Evolutionary conservation across 371 early-diverging fungal species (phyloP).

Genomic region (Umbelopsis sp.): DNA sequence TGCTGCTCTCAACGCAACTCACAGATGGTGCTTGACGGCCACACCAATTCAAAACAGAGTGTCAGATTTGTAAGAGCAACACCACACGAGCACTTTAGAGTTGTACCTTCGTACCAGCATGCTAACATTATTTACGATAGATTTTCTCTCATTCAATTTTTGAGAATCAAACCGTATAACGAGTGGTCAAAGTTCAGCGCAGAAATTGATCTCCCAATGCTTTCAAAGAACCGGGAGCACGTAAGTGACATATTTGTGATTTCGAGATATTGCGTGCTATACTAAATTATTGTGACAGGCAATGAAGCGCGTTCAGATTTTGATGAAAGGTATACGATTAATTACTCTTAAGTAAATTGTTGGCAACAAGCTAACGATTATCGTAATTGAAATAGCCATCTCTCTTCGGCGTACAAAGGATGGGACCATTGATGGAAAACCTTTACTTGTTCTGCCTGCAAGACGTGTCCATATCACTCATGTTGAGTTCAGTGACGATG

Average conservation of each 20-base stretch:
- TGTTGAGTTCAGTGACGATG: constrained; percentile 60
- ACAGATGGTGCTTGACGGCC: constrained; percentile 84
- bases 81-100: background rate
- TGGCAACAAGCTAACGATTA: too few species aligned
- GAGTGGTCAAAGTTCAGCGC: constrained; percentile 59
- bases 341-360: too few species aligned
- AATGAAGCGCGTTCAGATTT: constrained; percentile 39
- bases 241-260: background rate
- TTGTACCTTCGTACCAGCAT: background rate
- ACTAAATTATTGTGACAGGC: constrained; percentile 27
- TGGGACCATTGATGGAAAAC: constrained; percentile 64
- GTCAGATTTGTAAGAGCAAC: constrained; percentile 70
- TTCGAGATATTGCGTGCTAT: background rate
- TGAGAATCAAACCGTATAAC: constrained; percentile 70
- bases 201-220: constrained; percentile 51
- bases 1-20: constrained; percentile 58
- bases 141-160: constrained; percentile 77
- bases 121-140: constrained; percentile 10
- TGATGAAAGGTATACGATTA: constrained; percentile 32
- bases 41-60: constrained; percentile 87
- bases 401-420: constrained; percentile 71
- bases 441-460: constrained; percentile 64
- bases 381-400: constrained; percentile 38
- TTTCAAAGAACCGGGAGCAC: background rate
- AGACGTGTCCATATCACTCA: constrained; percentile 58